Base-by-base conservation (phyloP, 768 basidiomycete species). In the Xerocomus potaroensis region DNA sequence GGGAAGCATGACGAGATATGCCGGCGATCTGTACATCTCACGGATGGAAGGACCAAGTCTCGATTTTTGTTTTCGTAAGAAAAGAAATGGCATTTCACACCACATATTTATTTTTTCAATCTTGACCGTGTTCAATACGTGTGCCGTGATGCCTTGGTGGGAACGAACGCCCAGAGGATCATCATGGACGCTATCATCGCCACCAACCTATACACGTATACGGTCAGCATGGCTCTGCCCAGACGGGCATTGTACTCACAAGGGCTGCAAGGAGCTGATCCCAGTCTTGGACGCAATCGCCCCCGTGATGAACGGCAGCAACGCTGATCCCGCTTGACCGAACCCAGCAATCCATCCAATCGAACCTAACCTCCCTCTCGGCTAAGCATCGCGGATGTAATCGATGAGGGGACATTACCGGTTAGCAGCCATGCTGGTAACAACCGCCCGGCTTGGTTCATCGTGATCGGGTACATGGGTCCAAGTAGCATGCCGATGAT, bases 221-320 rank as follows among this genome's bases (percentile, higher is more conserved):
- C 16, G 1, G 16, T 53, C 0, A 56, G 40, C 35, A n/a, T 3
- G 2, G 22, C 5, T 21, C 9, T 0, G 1, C 11, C 3, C 11
- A 41, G 21, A 9, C 15, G 15, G 26, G 19, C 1, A 23, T 24
- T 6, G 22, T 24, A 55, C 64, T 45, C 46, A 65, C 64, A 66
- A 15, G 11, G 64, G 64, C 51, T 75, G 74, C 47, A 78, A 46
- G 10, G 63, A 59, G 12, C 52, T 53, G 29, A 79, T 79, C 0
- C 76, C 86, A 31, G 79, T 76, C 49, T 72, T 79, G 21, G 73
- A 72, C 6, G 87, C 77, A 21, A 90, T 74, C 2, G 80, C 74
- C 19, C 87, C 86, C 1, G 83, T 83, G 50, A 87, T 73, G 55
- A 90, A 87, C 0, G 88, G 87, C 5, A 89, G 57, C 7, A 84